phyloP scores from a whole-genome alignment of 768 basidiomycete genomes.

The Psilocybe tampanensis region DNA sequence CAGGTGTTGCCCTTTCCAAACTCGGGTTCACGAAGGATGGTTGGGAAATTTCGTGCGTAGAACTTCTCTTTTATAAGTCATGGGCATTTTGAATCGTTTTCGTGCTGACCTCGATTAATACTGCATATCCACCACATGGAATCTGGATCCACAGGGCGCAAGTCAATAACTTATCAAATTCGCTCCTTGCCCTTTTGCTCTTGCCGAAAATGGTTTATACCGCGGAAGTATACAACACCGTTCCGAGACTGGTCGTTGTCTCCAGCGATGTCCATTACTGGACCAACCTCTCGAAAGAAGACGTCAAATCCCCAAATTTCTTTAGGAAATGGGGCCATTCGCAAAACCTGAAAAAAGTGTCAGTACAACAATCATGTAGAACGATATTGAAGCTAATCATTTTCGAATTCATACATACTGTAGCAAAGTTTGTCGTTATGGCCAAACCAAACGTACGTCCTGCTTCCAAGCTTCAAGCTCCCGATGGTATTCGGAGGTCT shows the following conservation, averaged over 20 bases:
- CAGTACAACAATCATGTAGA: background rate
- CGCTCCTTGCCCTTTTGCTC: constrained; percentile 41
- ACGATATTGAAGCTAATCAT: no score
- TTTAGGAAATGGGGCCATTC: constrained; percentile 32
- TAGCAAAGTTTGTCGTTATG: background rate
- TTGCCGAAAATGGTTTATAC: constrained; percentile 45
- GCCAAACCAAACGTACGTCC: constrained; percentile 5
- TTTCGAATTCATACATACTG: no score
- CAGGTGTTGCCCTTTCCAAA: constrained; percentile 8
- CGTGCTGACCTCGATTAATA: no score
- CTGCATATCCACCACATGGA: no score
- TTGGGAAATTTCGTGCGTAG: constrained; percentile 40
- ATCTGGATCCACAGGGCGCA: no score
- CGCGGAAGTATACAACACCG: constrained; percentile 27
- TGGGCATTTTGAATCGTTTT: no score
- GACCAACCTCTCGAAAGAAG: constrained; percentile 22
- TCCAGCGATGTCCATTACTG: constrained; percentile 45
- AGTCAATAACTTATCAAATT: constrained; percentile 45
- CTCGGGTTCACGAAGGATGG: constrained; percentile 32
- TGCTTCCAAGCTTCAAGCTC: no score
- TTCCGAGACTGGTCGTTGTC: constrained; percentile 43
- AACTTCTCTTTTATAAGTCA: no score
- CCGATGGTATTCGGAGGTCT: no score
- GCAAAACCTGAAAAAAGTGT: constrained; percentile 30
- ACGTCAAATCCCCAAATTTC: constrained; percentile 28